A percentile compares a stretch with the other conserved stretches of the same genome.
Conservation (phyloP, 805 yeast species). For the Ogataea dorogensis region DNA sequence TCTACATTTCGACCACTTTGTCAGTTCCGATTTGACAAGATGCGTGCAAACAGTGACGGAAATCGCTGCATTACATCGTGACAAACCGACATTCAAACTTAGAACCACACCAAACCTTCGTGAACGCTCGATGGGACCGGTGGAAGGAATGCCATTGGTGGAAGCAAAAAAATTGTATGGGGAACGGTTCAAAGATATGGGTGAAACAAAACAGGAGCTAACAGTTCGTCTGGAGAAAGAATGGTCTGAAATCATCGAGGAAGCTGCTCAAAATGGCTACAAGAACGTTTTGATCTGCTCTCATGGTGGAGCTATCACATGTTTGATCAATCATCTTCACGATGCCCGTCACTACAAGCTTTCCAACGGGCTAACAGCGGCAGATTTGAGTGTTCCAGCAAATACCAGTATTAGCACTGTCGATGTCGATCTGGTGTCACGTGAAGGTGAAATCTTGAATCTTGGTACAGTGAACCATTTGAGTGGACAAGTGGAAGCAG, state of each 20-base stretch:
- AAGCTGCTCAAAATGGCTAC: conserved; percentile 33
- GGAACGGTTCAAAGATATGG: conserved; percentile 56
- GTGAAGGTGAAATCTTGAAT: conserved; percentile 43
- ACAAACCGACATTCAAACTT: conserved; percentile 22
- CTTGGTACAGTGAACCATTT: conserved; percentile 72
- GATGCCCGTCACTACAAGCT: conserved; percentile 38
- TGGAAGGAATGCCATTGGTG: conserved; percentile 67
- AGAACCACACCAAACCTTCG: conserved; percentile 47
- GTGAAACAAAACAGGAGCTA: conserved; percentile 54
- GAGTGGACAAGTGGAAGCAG: conserved; percentile 52
- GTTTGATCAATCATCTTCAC: conserved; percentile 52
- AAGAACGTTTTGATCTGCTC: conserved; percentile 62
- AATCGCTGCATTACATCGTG: conserved; percentile 34
- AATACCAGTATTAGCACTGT: conserved; percentile 73
- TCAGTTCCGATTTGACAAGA: conserved; percentile 54
- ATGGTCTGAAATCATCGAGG: conserved; percentile 43
- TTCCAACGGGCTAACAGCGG: conserved; percentile 37
- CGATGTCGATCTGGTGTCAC: conserved; percentile 45
- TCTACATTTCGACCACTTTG: conserved; percentile 43
- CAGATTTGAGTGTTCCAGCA: conserved; percentile 56
- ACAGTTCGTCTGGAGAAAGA: conserved; percentile 47
- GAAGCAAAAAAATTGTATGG: conserved; percentile 67
- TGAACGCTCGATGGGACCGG: conserved; percentile 76
- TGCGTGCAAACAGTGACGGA: conserved; percentile 58
- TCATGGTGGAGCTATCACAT: conserved; percentile 81